Evolutionary conservation across 2,329 filamentous ascomycete species (phyloP).

Genomic region (Cryphonectria carpinicola): DNA sequence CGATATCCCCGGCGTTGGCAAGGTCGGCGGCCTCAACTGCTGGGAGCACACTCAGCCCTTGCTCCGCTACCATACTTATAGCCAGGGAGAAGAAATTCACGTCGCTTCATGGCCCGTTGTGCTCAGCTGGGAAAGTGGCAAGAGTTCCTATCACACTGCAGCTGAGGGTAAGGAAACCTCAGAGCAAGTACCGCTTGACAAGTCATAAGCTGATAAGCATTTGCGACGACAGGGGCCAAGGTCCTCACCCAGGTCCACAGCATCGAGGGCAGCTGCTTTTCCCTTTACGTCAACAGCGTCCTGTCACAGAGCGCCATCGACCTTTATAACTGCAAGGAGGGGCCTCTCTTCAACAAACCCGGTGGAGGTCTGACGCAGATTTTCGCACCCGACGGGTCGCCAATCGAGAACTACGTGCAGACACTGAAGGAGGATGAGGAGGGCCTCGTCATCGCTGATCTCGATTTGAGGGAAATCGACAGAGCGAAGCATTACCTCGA

Average conservation of each 20-base stretch:
- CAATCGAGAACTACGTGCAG: conserved; percentile 30
- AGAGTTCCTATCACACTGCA: not conserved
- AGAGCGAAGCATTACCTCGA: conserved; percentile 46
- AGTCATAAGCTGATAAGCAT: not conserved
- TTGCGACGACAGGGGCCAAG: conserved; percentile 25
- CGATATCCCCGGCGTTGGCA: conserved; percentile 50
- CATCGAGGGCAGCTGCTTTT: conserved; percentile 35
- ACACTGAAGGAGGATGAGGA: conserved; percentile 46
- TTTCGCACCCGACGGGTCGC: conserved; percentile 53
- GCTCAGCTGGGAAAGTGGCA: not conserved
- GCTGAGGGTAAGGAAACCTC: not conserved
- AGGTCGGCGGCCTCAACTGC: conserved; percentile 58
- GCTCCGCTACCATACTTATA: conserved; percentile 38
- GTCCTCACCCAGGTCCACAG: conserved; percentile 33
- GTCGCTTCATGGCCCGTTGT: conserved; percentile 34
- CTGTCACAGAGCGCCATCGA: conserved; percentile 32
- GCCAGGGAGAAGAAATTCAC: conserved; percentile 35
- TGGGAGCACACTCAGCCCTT: conserved; percentile 62
- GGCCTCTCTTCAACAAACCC: conserved; percentile 31
- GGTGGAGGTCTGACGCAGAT: conserved; percentile 54
- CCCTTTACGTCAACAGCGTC: conserved; percentile 33
- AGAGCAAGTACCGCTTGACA: not conserved
- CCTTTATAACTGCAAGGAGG: not conserved
- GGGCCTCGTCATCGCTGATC: conserved; percentile 54
- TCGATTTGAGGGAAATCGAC: conserved; percentile 51